phyloP scores from a whole-genome alignment of 2,329 filamentous ascomycete species.

The Aspergillus japonicus region DNA sequence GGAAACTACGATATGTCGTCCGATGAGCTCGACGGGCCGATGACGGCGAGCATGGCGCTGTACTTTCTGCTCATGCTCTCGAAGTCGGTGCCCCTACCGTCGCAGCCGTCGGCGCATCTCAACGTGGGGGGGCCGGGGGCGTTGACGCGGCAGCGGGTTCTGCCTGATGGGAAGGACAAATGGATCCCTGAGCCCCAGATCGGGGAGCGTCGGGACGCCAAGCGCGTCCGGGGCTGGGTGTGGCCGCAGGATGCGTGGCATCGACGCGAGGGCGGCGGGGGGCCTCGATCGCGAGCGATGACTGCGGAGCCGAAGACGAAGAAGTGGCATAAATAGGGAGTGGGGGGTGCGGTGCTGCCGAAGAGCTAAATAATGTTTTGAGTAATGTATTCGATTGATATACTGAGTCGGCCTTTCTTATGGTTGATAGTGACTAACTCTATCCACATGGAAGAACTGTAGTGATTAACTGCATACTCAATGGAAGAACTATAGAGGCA shows the following conservation, averaged over 20 bases:
- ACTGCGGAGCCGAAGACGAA: slow-evolving; percentile 26
- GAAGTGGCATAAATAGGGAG: slow-evolving; percentile 37
- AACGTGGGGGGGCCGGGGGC: slow-evolving; percentile 61
- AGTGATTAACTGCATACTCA: too few relatives aligned
- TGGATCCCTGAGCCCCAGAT: slow-evolving; percentile 63
- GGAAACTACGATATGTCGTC: slow-evolving; percentile 11
- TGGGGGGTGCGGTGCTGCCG: background rate
- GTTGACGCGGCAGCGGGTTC: slow-evolving; percentile 55
- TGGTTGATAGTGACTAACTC: too few relatives aligned
- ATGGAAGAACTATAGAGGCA: too few relatives aligned
- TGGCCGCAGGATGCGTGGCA: slow-evolving; percentile 61
- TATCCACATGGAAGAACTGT: too few relatives aligned
- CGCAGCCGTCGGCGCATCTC: slow-evolving; percentile 57
- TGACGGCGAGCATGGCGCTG: slow-evolving; percentile 61
- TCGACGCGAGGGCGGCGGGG: slow-evolving; percentile 52
- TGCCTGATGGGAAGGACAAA: slow-evolving; percentile 54
- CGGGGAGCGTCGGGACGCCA: slow-evolving; percentile 61
- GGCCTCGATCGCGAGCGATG: slow-evolving; percentile 24
- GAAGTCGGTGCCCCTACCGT: slow-evolving; percentile 58
- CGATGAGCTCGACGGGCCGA: slow-evolving; percentile 29
- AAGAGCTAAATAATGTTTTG: slow-evolving; percentile 4
- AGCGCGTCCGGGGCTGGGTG: slow-evolving; percentile 61
- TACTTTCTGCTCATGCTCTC: slow-evolving; percentile 67
- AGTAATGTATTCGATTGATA: slow-evolving; percentile 10
- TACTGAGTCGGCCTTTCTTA: too few relatives aligned